Base-by-base conservation (phyloP, 768 basidiomycete genomes). In the Sarcodon aspratus region DNA sequence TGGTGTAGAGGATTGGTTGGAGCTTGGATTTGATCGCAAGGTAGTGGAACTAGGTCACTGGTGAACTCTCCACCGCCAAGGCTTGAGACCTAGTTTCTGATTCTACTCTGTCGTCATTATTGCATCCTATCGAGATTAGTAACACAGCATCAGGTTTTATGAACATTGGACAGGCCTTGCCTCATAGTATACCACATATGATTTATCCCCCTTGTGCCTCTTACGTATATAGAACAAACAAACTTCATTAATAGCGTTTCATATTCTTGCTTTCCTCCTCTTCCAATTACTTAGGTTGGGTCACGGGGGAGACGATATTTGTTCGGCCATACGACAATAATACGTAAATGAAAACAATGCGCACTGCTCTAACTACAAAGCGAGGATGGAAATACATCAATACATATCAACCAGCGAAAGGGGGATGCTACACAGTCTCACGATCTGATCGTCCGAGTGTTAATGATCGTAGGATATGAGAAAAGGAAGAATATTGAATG, bases 1-100 rank as follows among this genome's bases (percentile, higher is more conserved):
- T n/a, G 72, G 70, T 6, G 69, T 74, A 3, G 70, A 72, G 33
- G 59, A 63, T 12, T 86, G 80, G 80, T 53, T 79, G 6, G 85
- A 86, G 49, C 63, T 81, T 45, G 84, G 84, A 8, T 85, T 84
- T 48, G 70, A 78, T 52, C 66, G 61, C 18, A 48, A 52, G 13
- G 46, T 49, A 27, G 73, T 80, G 17, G 52, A 64, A 2, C 68
- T 82, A 12, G 86, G 85, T 1, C 79, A 83, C 56, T 89, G 86
- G 85, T 87, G 65, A 69, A 51, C 12, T 31, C 9, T 15, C n/a
- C 17, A 4, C 33, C 33, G 9, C 35, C 13, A 15, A 15, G 33
- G 12, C 7, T 12, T 9, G 1, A 12, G 38, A 7, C 6, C 31
- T 17, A 33, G 35, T 27, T 27, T 27, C 21, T 27, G 21, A 27